Base-by-base conservation (phyloP, 2,329 filamentous ascomycete species). In the Myrmaecium sp. region DNA sequence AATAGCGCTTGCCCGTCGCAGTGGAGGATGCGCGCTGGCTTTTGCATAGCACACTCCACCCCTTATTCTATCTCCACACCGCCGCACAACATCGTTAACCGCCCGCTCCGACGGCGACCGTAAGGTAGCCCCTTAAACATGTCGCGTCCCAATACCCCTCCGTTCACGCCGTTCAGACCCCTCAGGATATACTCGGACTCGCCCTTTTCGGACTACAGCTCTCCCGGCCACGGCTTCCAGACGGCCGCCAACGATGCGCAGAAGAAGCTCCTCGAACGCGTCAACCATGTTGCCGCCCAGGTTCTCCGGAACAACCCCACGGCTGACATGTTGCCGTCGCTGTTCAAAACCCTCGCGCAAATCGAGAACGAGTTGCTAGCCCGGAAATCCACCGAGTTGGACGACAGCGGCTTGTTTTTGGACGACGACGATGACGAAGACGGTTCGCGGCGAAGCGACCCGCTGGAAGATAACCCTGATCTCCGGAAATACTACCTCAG, bases 171-270 rank as follows among this genome's bases (percentile, higher is more conserved):
- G 23, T 23, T 24, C 28, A 14, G 6, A 28, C 26, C 5, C 52
- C 6, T 65, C 11, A 36, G 14, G 21, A 29, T 41, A 32, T 26
- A 40, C 16, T n/a, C n/a, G n/a, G 42, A 49, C 28, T 54, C 51
- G 25, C 51, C 52, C 3, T 54, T 52, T 36, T 49, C 43, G 30
- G 52, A 55, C 36, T 54, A 54, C 36, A 52, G 52, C 39, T 52
- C 49, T 27, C 48, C 52, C 28, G 41, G 49, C 29, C 39, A 41
- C 11, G 40, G 39, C 9, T 47, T 42, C 4, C 14, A 17, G 4
- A 14, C 14, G 12, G 14, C 17, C 11, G 14, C 15, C 13, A 15
- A 21, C 18, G 26, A 22, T 26, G 23, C 28, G 23, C 29, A 30
- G 12, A 17, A 20, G 11, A 14, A 10, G 5, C 31, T 56, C 20